These are phyloP conservation scores for Naganishia friedmannii DNA, from an alignment of 768 basidiomycete species.

Conservation along the genomic window DNA sequence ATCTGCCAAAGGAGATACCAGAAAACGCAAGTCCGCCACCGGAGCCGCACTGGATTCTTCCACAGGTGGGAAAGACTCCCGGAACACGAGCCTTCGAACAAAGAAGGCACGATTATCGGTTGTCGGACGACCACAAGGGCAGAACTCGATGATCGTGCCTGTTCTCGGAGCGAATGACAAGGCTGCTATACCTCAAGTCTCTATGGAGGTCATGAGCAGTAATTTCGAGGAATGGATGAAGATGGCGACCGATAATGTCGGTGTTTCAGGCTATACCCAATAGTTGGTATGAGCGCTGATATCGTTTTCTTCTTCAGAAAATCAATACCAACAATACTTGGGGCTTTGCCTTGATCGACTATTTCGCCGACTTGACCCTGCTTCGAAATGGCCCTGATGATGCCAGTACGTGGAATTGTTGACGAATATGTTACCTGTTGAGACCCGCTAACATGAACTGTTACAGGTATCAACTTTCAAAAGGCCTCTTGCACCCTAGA, in stretches of 20 bases:
- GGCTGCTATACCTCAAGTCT: constrained; percentile 29
- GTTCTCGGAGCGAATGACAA: constrained; percentile 19
- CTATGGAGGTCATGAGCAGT: constrained; percentile 79
- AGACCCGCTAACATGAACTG: neutral
- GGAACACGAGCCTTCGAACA: constrained; percentile 13
- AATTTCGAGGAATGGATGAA: constrained; percentile 99
- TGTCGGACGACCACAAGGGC: constrained; percentile 13
- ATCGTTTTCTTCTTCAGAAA: constrained; percentile 63
- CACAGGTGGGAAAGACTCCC: constrained; percentile 1
- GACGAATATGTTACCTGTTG: neutral
- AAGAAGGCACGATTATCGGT: constrained; percentile 22
- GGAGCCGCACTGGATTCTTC: neutral
- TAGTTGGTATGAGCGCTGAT: neutral
- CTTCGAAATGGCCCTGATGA: constrained; percentile 89
- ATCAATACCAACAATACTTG: constrained; percentile 96
- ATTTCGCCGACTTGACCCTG: constrained; percentile 97
- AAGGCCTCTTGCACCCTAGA: constrained; percentile 96
- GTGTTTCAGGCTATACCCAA: constrained; percentile 42
- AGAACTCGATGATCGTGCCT: constrained; percentile 20
- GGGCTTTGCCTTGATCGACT: constrained; percentile 97
- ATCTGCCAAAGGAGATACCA: neutral
- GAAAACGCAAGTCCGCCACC: constrained; percentile 6
- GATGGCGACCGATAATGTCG: constrained; percentile 95
- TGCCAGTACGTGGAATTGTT: constrained; percentile 41
- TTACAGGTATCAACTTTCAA: constrained; percentile 82